Base-by-base conservation (phyloP, 352 stramenopile genomes). In the Phytophthora europaea region DNA sequence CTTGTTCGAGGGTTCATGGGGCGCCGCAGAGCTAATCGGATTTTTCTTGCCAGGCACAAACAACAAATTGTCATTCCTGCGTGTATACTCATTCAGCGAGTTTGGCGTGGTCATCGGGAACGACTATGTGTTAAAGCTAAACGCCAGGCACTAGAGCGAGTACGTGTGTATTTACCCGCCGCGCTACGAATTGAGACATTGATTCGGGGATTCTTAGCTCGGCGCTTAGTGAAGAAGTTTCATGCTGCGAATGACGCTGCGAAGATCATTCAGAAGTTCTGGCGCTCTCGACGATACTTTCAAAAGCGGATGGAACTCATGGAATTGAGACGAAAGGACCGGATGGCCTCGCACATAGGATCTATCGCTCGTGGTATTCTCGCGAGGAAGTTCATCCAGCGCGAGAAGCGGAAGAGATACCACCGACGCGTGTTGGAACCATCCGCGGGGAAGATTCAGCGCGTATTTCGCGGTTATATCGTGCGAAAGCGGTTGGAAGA, bases 401-500 rank as follows among this genome's bases (percentile, higher is more conserved):
- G 80, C 9, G 82, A 94, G 55, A 81, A 77, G 22, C 78, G 83
- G 1, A 82, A 80, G 40, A 50, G 74, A 15, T 75, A 89, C 33
- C 56, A 84, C 22, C 72, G 80, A 15, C 67, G 47, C 20, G 84
- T 94, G 6, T 34, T 92, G 6, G 60, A 83, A 26, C 88, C 87
- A 6, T 81, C 84, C 0, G 83, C 80, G 0, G 62, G 80, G 4
- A 62, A 62, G 12, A 92, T 95, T 59, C 87, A 95, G 64, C 81
- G 87, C 4, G 73, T 94, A n/a, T 94, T 90, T 63, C 84, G 88
- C 6, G 87, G 88, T 0, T 85, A 92, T 53, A 61, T 89, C 6
- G 80, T 84, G 1, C 83, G 88, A 10, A 86, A 83, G 48, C 54
- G 70, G 6, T 68, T 92, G 5, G 87, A 95, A 62, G 73, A 83